These are phyloP conservation scores for Withania somnifera DNA, from an alignment of 305 asterid species.

Conservation along the genomic window DNA sequence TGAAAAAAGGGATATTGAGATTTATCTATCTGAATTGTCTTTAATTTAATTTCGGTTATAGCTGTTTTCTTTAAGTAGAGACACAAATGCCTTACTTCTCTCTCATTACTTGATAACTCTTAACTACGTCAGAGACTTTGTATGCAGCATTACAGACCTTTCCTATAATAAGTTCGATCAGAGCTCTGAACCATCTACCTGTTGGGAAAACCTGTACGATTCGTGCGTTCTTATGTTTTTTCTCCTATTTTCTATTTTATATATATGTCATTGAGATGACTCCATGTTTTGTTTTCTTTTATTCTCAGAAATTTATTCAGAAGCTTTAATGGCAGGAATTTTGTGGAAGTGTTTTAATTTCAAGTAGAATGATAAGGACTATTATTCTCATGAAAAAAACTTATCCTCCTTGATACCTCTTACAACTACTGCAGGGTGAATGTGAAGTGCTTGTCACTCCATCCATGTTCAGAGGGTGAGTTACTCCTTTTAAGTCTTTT, in stretches of 20 bases:
- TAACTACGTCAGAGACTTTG: neutral
- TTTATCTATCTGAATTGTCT: neutral
- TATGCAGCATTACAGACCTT: constrained; percentile 35
- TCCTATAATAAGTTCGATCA: constrained; percentile 40
- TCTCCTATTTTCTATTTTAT: neutral
- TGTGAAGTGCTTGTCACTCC: constrained; percentile 15
- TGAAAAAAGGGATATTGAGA: neutral
- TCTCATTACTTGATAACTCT: neutral
- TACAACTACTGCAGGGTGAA: constrained; percentile 17
- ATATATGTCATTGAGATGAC: neutral
- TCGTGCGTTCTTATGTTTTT: neutral
- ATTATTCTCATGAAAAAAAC: neutral
- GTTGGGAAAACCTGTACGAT: constrained; percentile 33
- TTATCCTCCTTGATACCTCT: neutral
- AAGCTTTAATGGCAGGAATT: constrained; percentile 24
- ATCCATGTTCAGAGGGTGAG: constrained; percentile 31
- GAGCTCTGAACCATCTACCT: constrained; percentile 22
- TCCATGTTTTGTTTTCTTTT: neutral
- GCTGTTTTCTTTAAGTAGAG: neutral
- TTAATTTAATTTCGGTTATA: neutral
- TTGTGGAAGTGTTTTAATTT: constrained; percentile 15
- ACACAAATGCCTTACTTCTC: neutral
- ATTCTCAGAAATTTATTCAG: constrained; percentile 44
- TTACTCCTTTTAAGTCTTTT: neutral
- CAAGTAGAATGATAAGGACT: neutral